Base-by-base conservation (phyloP, 116 monocot genomes). In the Phalaenopsis hybrid region DNA sequence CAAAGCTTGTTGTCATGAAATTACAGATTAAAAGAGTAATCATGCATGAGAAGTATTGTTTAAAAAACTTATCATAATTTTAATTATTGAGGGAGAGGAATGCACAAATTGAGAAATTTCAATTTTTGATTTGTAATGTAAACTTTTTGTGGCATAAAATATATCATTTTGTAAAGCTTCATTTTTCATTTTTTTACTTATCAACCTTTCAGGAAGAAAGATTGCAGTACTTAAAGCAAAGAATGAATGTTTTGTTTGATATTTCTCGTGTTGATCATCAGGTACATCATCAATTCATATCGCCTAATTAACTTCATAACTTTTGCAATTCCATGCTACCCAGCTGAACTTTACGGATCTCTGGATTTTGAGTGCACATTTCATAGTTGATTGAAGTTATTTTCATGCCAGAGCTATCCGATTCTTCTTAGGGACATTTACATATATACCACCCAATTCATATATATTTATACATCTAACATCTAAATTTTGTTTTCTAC, bases 211-310 rank as follows among this genome's bases (percentile, higher is more conserved):
- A 98, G 95, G 95, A 93, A 87, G 94, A 91, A 85, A 90, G 95
- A 83, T 83, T 98, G 18, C 85, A 77, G 63, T 86, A 80, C 44
- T 79, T 98, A 79, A 94, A 82, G 82, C 86, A 87, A 49, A 90
- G 98, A 81, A 81, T 98, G 85, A 84, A 86, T 57, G 81, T 98
- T 49, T 88, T 89, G 23, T 98, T 88, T 88, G 88, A 98, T 77
- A 78, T 89, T 73, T 87, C 93, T 83, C 82, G 74, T 78, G 33
- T 81, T 25, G 93, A 92, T 50, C 98, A 98, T 89, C 98, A 93
- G 75, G 98, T 98, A 81, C 63, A 79, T 44, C 67, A 8, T 67
- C 67, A 25, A 67, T 67, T 28, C 28, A 6, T 67, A 67, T 67
- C 28, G 8, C 10, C 28, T 67, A 16, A 55, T 15, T 55, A 55